Conservation (phyloP, 805 yeast species). For the Kregervanrija pseudodelftensis region DNA sequence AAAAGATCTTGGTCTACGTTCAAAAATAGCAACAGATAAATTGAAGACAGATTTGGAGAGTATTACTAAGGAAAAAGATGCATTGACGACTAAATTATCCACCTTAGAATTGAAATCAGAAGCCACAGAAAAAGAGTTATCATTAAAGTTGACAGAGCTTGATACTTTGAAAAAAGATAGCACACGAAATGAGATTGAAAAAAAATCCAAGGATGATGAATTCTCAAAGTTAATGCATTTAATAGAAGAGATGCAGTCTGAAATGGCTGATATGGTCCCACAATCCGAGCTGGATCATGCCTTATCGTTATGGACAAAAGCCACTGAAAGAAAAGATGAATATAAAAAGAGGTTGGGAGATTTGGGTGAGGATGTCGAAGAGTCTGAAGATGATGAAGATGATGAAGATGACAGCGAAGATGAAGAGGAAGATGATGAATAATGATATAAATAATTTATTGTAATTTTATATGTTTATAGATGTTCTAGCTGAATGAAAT, state of each 20-base stretch:
- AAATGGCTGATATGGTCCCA: conserved; percentile 5
- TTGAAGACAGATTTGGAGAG: neutral
- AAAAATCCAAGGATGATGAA: neutral
- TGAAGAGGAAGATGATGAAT: conserved; percentile 4
- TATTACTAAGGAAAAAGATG: neutral
- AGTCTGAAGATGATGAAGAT: conserved; percentile 5
- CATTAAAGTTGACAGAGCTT: neutral
- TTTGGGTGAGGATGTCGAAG: conserved; percentile 5
- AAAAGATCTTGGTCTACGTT: no score
- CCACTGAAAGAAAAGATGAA: conserved; percentile 8
- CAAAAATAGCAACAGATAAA: no score
- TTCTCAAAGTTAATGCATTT: neutral
- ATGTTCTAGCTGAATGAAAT: no score
- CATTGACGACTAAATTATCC: no score
- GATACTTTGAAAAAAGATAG: neutral
- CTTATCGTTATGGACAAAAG: conserved; percentile 9
- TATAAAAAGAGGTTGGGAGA: conserved; percentile 5
- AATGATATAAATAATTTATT: no score
- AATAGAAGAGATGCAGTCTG: conserved; percentile 2
- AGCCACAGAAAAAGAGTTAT: neutral
- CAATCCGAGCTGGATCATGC: conserved; percentile 10
- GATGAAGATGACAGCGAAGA: conserved; percentile 2
- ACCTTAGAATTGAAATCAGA: neutral
- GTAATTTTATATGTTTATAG: no score
- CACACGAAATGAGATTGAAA: neutral